Base-by-base conservation (phyloP, 2,329 filamentous ascomycete species). In the Colletotrichum spinosum region DNA sequence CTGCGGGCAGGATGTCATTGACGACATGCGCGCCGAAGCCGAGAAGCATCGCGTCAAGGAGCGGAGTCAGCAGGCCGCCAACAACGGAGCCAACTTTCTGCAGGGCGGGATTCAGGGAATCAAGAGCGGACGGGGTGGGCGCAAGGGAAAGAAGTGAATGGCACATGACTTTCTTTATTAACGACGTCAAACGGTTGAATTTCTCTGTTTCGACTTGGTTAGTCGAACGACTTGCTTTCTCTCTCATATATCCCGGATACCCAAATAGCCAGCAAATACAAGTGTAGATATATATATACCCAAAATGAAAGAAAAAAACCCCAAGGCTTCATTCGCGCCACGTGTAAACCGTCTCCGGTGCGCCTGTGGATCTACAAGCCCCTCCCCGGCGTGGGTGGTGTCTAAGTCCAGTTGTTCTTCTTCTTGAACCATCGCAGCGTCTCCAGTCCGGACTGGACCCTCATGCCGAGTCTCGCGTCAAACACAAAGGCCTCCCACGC, bases 381-480 rank as follows among this genome's bases (percentile, higher is more conserved):
- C 17, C 38, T 41, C 12, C 17, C 37, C 17, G 44, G 13, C 44
- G 44, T 17, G 3, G 15, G 34, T 17, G 15, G 34, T 17, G 8
- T 63, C 41, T 63, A 66, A 45, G 45, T 38, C 60, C 64, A 65
- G 6, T 72, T 75, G 73, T 80, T 81, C 73, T 81, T 83, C 63
- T 69, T 76, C 55, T 74, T 73, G 55, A 84, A 81, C 86, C 86
- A 88, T 48, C 77, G 82, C 54, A 93, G 73, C 13, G 89, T 92
- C 71, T 90, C 87, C 70, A 90, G 77, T 2, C 86, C 91, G 5
- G 89, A 90, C 72, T 90, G 88, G 58, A 93, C 85, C 64, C 91
- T 88, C 84, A 94, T 85, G 3, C 91, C 90, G 55, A 94, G 85
- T 69, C 92, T 84, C 15, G 89, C 88, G 77, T 97, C 92, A 55